Evolutionary conservation across 164 flowering plant genomes (phyloP).

Genomic region (grape (Vitis vinifera)): ASM3070453v1 NC_081811.1:22838001-22838500

Average conservation of each 20-base stretch:
- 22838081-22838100: too few relatives aligned
- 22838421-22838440: background rate
- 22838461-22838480: background rate
- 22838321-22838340: slow-evolving; percentile 3
- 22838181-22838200: too few relatives aligned
- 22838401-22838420: background rate
- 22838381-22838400: background rate
- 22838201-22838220: slow-evolving; percentile 6
- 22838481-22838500: background rate
- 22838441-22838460: background rate
- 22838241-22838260: slow-evolving; percentile 22
- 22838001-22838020: too few relatives aligned
- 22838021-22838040: too few relatives aligned
- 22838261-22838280: background rate
- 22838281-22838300: background rate
- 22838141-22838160: too few relatives aligned
- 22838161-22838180: too few relatives aligned
- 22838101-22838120: too few relatives aligned
- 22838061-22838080: too few relatives aligned
- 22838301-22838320: background rate
- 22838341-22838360: background rate
- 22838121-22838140: too few relatives aligned
- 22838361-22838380: background rate
- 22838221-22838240: slow-evolving; percentile 9
- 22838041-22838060: too few relatives aligned